phyloP scores from a whole-genome alignment of 768 basidiomycete genomes.

The Kwoniella bestiolae region DNA sequence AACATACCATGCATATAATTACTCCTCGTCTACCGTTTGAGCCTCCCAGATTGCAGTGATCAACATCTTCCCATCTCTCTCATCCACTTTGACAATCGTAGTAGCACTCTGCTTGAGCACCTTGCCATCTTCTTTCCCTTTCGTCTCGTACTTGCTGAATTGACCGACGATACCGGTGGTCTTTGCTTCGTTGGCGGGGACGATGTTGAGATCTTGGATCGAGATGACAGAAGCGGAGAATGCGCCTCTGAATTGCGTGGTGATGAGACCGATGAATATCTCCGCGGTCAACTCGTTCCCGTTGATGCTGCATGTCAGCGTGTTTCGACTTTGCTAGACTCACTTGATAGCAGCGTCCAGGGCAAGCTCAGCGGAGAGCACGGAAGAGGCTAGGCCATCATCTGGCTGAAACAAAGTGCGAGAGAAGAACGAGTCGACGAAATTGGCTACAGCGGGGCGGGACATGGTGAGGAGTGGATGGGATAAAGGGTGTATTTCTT shows the following conservation, averaged over 20 bases:
- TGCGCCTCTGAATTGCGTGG: conserved; percentile 11
- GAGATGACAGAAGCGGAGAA: conserved; percentile 5
- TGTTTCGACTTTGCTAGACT: background rate
- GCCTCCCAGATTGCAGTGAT: conserved; percentile 19
- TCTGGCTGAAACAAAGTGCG: conserved; percentile 14
- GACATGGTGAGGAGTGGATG: conserved; percentile 4
- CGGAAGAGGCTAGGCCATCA: background rate
- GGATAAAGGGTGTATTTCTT: too few species aligned
- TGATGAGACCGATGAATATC: conserved; percentile 13
- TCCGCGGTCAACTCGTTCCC: conserved; percentile 1
- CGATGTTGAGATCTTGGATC: conserved; percentile 20
- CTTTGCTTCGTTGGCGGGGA: background rate
- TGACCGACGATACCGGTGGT: conserved; percentile 8
- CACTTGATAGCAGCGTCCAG: conserved; percentile 17
- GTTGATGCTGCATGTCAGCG: conserved; percentile 11
- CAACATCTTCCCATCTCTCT: conserved; percentile 9
- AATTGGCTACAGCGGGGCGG: conserved; percentile 8
- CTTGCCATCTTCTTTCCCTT: conserved; percentile 4
- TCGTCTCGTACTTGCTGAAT: conserved; percentile 14
- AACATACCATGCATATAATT: background rate
- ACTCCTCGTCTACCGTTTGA: conserved; percentile 9
- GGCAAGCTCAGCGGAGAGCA: conserved; percentile 1
- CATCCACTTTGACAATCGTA: conserved; percentile 12
- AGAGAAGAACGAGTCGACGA: conserved; percentile 17
- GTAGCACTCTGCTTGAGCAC: conserved; percentile 16